Evolutionary conservation across 345 rosid genomes (phyloP).

Genomic region (Balakata baccata): DNA sequence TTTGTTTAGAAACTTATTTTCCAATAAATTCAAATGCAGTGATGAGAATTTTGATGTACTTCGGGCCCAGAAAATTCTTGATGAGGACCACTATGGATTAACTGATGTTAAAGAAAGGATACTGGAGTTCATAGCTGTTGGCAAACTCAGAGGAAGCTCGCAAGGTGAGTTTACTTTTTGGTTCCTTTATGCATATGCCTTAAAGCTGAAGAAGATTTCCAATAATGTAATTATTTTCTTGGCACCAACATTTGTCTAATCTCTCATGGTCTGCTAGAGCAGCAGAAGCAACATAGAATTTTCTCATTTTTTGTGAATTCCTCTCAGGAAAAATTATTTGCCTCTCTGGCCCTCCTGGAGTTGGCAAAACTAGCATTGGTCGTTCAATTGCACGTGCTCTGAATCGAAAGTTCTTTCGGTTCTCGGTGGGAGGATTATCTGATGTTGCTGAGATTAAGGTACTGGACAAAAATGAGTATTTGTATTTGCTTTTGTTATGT

Average conservation of each 20-base stretch:
- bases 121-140: conserved; percentile 96
- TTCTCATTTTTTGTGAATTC: conserved; percentile 22
- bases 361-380: conserved; percentile 99
- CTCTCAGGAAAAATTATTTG: conserved; percentile 92
- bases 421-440: conserved; percentile 95
- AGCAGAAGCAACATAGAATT: conserved; percentile 22
- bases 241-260: background rate
- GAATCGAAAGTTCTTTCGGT: conserved; percentile 87
- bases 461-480: background rate
- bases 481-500: background rate
- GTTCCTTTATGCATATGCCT: background rate
- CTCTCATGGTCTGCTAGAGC: background rate
- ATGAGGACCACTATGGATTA: conserved; percentile 98
- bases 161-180: conserved; percentile 56
- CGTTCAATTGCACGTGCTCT: conserved; percentile 97
- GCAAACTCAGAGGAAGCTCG: conserved; percentile 93
- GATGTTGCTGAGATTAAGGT: conserved; percentile 99
- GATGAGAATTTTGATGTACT: conserved; percentile 93
- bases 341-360: conserved; percentile 99
- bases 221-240: background rate
- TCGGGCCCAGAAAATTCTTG: conserved; percentile 83
- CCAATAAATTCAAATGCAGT: conserved; percentile 40
- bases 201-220: background rate
- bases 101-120: conserved; percentile 96
- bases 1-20: background rate